Evolutionary conservation across 257 asterid species (phyloP).

Genomic region (Fraxinus americana): DNA sequence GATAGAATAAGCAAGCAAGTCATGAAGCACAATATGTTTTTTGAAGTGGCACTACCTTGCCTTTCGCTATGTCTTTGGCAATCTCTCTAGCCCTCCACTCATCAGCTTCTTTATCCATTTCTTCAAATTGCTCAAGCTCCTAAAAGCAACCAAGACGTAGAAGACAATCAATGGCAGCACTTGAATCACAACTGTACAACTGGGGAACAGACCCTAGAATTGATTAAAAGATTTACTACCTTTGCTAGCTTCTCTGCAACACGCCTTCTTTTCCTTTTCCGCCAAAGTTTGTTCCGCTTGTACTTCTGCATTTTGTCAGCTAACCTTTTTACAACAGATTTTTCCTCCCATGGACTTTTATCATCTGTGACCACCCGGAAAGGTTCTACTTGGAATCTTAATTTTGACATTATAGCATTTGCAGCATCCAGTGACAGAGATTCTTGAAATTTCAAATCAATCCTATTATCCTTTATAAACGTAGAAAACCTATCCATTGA

Average conservation of each 20-base stretch:
- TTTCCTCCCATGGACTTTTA: constrained; percentile 85
- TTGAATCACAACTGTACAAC: constrained; percentile 7
- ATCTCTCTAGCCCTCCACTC: constrained; percentile 92
- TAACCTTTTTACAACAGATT: constrained; percentile 62
- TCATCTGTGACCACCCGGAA: constrained; percentile 71
- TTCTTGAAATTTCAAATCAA: constrained; percentile 53
- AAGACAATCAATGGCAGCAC: neutral
- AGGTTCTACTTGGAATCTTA: constrained; percentile 82
- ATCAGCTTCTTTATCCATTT: constrained; percentile 81
- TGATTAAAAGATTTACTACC: constrained; percentile 40
- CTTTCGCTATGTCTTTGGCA: constrained; percentile 80
- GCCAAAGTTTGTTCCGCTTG: constrained; percentile 87
- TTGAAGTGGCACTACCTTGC: constrained; percentile 55
- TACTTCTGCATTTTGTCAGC: constrained; percentile 69
- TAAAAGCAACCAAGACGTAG: constrained; percentile 27
- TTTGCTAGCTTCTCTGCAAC: constrained; percentile 62
- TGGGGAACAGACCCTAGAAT: neutral
- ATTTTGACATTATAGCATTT: constrained; percentile 60
- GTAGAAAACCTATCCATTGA: constrained; percentile 40
- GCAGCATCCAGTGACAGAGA: constrained; percentile 57
- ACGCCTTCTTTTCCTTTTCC: constrained; percentile 71
- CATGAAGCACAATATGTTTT: neutral
- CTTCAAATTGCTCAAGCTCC: constrained; percentile 70
- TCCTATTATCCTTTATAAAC: constrained; percentile 44
- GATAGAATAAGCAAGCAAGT: neutral